Evolutionary conservation across 345 rosid genomes (phyloP), one percentile per base, ranked within the genome.

Genomic region (Combretum micranthum): DNA sequence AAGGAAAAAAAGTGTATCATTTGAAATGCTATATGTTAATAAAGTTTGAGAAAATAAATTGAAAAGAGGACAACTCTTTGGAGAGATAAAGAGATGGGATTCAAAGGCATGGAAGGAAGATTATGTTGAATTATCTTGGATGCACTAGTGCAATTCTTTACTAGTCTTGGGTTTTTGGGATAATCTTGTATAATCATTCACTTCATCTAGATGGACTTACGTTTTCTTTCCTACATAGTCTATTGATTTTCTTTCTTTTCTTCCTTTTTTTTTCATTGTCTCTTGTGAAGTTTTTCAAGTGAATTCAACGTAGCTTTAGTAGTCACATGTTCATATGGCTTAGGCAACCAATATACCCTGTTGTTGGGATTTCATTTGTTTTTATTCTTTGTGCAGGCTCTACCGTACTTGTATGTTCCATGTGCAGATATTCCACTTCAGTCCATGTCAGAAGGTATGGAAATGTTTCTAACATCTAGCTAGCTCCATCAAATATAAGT

Each of bases 351-450:
- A 19, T 58, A 39, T 8, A 55, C 20, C 48, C 26, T 51, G 49
- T 21, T 43, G n/a, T 9, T 26, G 26, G 51, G 32, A 13, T 56
- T 22, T 44, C 4, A 45, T 25, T 47, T 26, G 13, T 47, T 25
- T 5, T 53, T 32, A 67, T 63, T 26, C 50, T 48, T 78, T 37
- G 67, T 72, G 72, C 64, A 88, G 98, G 98, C 77, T 67, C 80
- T 92, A 65, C 97, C 98, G 0, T 84, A 92, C 72, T 75, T 92
- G 55, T 88, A 92, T 62, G 84, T 86, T 26, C 97, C 97, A 0
- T 81, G 71, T 62, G 70, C 79, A 7, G 98, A 88, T 25, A 72
- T 86, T 46, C 80, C 78, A 16, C 62, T 68, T 61, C 64, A 66
- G 63, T 65, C 57, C 4, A 58, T 11, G 42, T 64, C 59, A 61